Evolutionary conservation across 495 filamentous ascomycete genomes (phyloP).

Genomic region (Glonium stellatum): DNA sequence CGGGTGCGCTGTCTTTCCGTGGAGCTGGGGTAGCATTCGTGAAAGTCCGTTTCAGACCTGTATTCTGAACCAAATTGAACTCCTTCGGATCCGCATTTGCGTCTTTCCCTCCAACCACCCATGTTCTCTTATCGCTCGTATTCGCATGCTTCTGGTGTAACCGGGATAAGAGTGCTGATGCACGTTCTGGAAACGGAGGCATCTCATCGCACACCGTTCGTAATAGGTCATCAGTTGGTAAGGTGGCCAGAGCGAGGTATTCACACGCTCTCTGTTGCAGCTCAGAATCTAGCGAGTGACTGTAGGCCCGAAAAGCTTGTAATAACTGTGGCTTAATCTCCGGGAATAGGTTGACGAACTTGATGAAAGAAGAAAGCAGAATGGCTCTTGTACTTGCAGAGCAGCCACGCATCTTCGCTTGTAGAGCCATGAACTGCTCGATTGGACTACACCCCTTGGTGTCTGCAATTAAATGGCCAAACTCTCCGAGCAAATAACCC

Average conservation of each 20-base stretch:
- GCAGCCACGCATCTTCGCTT: constrained; percentile 81
- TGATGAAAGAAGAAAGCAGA: constrained; percentile 89
- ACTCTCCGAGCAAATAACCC: constrained; percentile 90
- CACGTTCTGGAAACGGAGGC: constrained; percentile 94
- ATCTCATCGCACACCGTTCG: constrained; percentile 98
- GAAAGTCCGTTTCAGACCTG: constrained; percentile 80
- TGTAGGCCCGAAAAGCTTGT: constrained; percentile 84
- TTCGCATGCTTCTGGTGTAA: constrained; percentile 89
- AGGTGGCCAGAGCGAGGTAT: constrained; percentile 78
- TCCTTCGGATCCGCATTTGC: constrained; percentile 78
- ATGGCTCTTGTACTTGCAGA: constrained; percentile 87
- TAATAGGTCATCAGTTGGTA: constrained; percentile 84
- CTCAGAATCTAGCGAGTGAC: constrained; percentile 90
- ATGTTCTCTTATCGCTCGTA: constrained; percentile 88
- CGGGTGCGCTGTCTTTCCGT: constrained; percentile 33
- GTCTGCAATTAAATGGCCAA: constrained; percentile 97
- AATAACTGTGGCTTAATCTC: constrained; percentile 96
- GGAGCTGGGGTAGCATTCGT: constrained; percentile 37
- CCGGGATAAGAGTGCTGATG: constrained; percentile 83
- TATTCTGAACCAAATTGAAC: constrained; percentile 72
- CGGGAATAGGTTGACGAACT: constrained; percentile 97
- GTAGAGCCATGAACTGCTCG: constrained; percentile 91
- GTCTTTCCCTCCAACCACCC: constrained; percentile 91
- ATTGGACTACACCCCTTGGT: constrained; percentile 89
- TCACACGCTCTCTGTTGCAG: constrained; percentile 95